These are phyloP conservation scores for Diaporthe vexans DNA, from an alignment of 2,329 filamentous ascomycete genomes.

Conservation along the genomic window DNA sequence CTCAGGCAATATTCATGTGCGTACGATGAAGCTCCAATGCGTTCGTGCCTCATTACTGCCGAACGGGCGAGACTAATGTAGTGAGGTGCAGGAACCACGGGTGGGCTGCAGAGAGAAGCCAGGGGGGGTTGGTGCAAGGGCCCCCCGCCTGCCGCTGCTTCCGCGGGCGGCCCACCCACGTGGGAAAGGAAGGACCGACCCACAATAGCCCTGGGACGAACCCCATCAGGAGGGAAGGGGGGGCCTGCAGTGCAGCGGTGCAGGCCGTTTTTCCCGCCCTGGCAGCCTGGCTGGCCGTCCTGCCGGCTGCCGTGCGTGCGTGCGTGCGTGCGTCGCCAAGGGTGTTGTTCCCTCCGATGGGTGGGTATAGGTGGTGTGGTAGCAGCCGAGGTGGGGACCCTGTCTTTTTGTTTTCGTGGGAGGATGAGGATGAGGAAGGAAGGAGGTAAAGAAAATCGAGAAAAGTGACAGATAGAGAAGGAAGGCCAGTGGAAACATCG, in stretches of 20 bases:
- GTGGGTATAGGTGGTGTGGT: background rate
- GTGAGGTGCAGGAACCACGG: background rate
- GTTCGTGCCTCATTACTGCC: background rate
- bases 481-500: background rate
- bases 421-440: background rate
- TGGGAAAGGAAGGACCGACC: constrained; percentile 16
- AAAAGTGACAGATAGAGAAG: background rate
- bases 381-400: constrained; percentile 7
- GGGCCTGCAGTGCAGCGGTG: no score
- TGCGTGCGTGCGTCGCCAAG: constrained; percentile 28
- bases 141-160: background rate
- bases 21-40: no score
- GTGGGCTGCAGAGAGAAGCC: background rate
- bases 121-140: background rate
- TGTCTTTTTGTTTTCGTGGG: background rate
- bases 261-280: no score
- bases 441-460: background rate
- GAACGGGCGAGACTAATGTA: background rate
- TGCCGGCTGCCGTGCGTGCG: constrained; percentile 20
- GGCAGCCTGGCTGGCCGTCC: no score
- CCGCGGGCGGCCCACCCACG: constrained; percentile 25
- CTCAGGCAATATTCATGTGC: no score
- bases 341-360: background rate
- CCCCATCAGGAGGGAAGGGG: background rate
- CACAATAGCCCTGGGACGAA: background rate